Percentiles rank a stretch among this genome's conserved stretches.
Conservation (phyloP, 169 alveolate species). For the Babesia gibsoni region DNA sequence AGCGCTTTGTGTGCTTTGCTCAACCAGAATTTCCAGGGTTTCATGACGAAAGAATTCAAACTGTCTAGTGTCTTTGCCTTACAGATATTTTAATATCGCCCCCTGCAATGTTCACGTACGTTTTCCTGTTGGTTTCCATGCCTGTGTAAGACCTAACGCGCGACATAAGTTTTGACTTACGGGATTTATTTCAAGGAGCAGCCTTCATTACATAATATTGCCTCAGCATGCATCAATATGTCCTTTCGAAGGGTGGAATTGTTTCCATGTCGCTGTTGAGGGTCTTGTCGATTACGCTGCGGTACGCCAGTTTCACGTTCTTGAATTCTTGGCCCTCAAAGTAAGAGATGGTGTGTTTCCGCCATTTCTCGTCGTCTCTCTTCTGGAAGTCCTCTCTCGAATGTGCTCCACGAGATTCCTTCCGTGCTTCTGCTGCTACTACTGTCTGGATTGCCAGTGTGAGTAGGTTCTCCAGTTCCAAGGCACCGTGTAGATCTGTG, state of each 20-base stretch:
- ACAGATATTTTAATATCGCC: no score
- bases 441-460: constrained; percentile 89
- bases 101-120: no score
- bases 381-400: constrained; percentile 96
- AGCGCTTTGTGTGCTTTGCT: no score
- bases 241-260: constrained; percentile 85
- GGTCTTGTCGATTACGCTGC: constrained; percentile 85
- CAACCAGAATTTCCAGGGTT: no score
- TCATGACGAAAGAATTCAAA: no score
- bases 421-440: constrained; percentile 90
- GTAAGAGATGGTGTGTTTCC: constrained; percentile 93
- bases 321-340: constrained; percentile 71
- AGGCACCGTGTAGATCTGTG: constrained; percentile 93
- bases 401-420: constrained; percentile 97
- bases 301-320: constrained; percentile 72
- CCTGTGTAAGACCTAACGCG: no score
- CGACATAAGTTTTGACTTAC: no score
- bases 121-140: no score
- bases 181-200: no score
- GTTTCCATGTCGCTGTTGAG: constrained; percentile 86
- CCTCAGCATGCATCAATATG: constrained; percentile 15
- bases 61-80: no score
- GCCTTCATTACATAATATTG: no score
- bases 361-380: constrained; percentile 93
- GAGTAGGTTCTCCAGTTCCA: constrained; percentile 93